Evolutionary conservation across 345 rosid species (phyloP).

Genomic region (Syzygium grande): DNA sequence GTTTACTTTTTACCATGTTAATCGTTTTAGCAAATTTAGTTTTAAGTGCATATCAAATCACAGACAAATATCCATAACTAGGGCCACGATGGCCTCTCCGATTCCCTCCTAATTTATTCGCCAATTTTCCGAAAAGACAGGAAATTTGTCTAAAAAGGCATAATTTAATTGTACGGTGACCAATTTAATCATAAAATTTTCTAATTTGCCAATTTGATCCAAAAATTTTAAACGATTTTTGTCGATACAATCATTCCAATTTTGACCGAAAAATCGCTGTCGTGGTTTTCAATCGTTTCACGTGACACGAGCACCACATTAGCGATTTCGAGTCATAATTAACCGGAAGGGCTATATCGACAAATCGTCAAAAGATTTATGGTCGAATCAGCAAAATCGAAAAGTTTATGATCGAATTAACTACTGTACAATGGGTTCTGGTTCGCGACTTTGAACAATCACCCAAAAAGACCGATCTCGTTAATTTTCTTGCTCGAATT

Average conservation of each 20-base stretch:
- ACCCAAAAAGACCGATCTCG: not conserved
- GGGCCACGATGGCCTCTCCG: not conserved
- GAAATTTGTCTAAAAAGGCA: too few relatives aligned
- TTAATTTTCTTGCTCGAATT: not conserved
- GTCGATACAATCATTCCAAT: not conserved
- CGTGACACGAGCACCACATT: fast-evolving
- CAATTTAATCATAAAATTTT: too few relatives aligned
- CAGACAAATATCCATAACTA: not conserved
- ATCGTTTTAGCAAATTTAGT: not conserved
- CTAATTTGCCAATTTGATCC: not conserved
- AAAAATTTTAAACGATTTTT: not conserved
- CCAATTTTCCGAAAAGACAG: too few relatives aligned
- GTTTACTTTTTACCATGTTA: not conserved
- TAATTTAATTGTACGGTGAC: too few relatives aligned
- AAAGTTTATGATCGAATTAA: not conserved
- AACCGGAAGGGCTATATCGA: fast-evolving
- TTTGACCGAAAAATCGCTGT: not conserved
- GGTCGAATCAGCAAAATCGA: too few relatives aligned
- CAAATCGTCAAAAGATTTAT: not conserved
- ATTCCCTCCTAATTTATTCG: not conserved
- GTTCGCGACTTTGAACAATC: fast-evolving
- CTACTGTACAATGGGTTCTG: fast-evolving
- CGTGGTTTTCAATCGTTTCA: fast-evolving
- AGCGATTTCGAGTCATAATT: not conserved
- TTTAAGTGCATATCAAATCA: not conserved